phyloP scores from a whole-genome alignment of 192 early-diverging fungal genomes.

The Backusella macrospora region DNA sequence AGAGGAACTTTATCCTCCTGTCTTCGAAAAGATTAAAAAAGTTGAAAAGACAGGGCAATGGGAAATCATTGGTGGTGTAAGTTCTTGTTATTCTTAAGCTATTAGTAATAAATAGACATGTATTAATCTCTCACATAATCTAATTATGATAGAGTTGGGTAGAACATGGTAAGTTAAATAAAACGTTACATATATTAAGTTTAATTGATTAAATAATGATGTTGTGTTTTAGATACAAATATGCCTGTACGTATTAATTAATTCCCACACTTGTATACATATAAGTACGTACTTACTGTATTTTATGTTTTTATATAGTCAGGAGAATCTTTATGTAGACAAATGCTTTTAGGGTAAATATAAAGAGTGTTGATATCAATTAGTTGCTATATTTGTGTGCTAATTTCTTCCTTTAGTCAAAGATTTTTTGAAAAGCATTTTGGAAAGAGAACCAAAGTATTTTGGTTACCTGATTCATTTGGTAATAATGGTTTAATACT shows the following conservation, averaged over 20 bases:
- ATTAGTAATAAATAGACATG: not conserved
- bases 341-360: slow-evolving; percentile 85
- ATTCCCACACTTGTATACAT: not conserved
- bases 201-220: not conserved
- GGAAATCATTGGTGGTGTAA: slow-evolving; percentile 85
- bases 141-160: slow-evolving; percentile 77
- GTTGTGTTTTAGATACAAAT: slow-evolving; percentile 84
- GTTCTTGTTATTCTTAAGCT: slow-evolving; percentile 11
- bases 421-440: slow-evolving; percentile 84
- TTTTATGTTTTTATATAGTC: slow-evolving; percentile 39
- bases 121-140: not conserved
- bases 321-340: slow-evolving; percentile 91
- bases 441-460: slow-evolving; percentile 71
- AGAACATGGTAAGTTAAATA: slow-evolving; percentile 53
- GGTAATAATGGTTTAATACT: slow-evolving; percentile 43
- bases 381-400: too few species aligned
- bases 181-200: not conserved
- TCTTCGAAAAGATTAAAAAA: slow-evolving; percentile 79
- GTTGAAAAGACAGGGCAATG: slow-evolving; percentile 78
- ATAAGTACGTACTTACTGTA: not conserved
- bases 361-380: not conserved
- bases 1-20: slow-evolving; percentile 75
- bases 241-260: slow-evolving; percentile 57
- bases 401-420: slow-evolving; percentile 52
- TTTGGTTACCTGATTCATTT: slow-evolving; percentile 97